A percentile compares a stretch with the other conserved stretches of the same genome.
These are phyloP conservation scores for Rubroboletus pulcherrimus DNA, from an alignment of 768 basidiomycete species.

Conservation along the genomic window DNA sequence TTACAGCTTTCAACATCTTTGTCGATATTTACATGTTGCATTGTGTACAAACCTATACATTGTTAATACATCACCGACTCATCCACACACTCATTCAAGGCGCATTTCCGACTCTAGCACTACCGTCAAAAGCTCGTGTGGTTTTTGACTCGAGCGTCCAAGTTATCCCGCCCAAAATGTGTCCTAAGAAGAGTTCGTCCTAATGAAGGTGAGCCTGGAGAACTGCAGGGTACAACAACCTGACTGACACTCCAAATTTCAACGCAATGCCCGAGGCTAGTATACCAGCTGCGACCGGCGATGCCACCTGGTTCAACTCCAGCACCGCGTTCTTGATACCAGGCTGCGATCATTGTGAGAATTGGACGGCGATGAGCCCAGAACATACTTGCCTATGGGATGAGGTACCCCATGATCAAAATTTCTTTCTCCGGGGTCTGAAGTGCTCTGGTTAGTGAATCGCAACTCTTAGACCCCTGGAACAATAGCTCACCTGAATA, in stretches of 20 bases:
- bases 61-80: constrained; percentile 20
- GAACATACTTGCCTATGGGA: constrained; percentile 55
- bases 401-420: constrained; percentile 72
- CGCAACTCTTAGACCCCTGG: too few relatives aligned
- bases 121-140: constrained; percentile 60
- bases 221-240: neutral
- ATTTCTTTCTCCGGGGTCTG: constrained; percentile 33
- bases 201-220: constrained; percentile 26
- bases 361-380: neutral
- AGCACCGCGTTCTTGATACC: constrained; percentile 77
- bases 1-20: constrained; percentile 10
- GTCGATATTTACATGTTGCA: constrained; percentile 27
- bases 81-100: constrained; percentile 6
- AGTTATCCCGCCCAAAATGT: constrained; percentile 70
- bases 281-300: constrained; percentile 81
- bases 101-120: constrained; percentile 56
- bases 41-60: constrained; percentile 26
- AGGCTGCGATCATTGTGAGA: constrained; percentile 47
- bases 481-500: constrained; percentile 47
- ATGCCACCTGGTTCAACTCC: constrained; percentile 48
- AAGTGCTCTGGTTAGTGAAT: neutral
- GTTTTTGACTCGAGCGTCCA: constrained; percentile 73
- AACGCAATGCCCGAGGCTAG: constrained; percentile 73
- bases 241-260: constrained; percentile 68
- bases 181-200: constrained; percentile 65